Evolutionary conservation across 257 asterid genomes (phyloP).

Genomic region (Capsicum rhomboideum): DNA sequence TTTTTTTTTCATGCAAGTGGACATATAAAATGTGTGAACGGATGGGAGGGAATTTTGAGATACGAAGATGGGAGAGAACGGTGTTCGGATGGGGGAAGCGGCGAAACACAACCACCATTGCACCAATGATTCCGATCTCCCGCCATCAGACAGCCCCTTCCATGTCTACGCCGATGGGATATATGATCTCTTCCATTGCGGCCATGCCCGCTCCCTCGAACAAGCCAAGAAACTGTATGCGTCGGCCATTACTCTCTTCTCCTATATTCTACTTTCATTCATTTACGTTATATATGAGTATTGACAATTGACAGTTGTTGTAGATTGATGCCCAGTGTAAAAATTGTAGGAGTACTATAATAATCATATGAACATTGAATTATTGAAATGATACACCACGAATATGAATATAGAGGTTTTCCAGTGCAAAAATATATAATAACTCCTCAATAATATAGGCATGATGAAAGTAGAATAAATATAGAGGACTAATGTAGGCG

Average conservation of each 20-base stretch:
- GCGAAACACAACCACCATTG: too few relatives aligned
- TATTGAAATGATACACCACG: not conserved
- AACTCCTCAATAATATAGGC: not conserved
- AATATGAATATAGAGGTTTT: not conserved
- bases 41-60: not conserved
- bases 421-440: not conserved
- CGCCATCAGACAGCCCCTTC: slow-evolving; percentile 55
- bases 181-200: slow-evolving; percentile 95
- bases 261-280: not conserved
- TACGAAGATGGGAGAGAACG: not conserved
- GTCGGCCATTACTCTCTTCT: not conserved
- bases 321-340: too few relatives aligned
- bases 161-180: slow-evolving; percentile 96
- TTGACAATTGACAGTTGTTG: too few relatives aligned
- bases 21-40: not conserved
- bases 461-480: not conserved
- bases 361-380: not conserved
- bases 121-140: slow-evolving; percentile 6
- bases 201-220: slow-evolving; percentile 96
- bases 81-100: too few relatives aligned
- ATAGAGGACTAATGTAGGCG: not conserved
- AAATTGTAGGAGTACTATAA: not conserved
- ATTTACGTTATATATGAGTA: too few relatives aligned
- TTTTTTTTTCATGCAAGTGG: not conserved
- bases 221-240: slow-evolving; percentile 74